phyloP scores from a whole-genome alignment of 768 basidiomycete species.

The Kwoniella dejecticola region DNA sequence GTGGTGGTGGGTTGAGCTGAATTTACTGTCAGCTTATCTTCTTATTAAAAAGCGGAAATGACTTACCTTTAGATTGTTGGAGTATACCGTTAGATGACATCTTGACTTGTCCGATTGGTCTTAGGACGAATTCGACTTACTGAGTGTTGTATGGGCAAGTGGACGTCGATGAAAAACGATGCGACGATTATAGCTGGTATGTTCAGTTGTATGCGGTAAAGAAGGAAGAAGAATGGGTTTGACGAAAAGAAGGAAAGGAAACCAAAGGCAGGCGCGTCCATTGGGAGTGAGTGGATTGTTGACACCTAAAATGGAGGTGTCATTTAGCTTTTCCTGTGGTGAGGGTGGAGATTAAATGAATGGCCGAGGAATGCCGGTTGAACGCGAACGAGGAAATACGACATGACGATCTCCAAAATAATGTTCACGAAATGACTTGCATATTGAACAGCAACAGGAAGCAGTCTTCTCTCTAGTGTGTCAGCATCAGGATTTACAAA shows the following conservation, averaged over 20 bases:
- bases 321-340: neutral
- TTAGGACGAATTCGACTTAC: constrained; percentile 3
- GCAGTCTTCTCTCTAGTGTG: too few species aligned
- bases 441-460: too few species aligned
- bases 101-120: neutral
- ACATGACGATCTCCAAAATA: too few species aligned
- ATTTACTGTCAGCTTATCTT: neutral
- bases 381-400: too few species aligned
- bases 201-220: neutral
- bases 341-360: too few species aligned
- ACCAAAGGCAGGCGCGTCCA: constrained; percentile 16
- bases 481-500: too few species aligned
- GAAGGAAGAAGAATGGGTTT: neutral
- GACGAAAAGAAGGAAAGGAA: neutral
- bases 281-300: neutral
- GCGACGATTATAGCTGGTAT: neutral
- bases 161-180: neutral
- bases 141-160: neutral
- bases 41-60: too few species aligned
- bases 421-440: too few species aligned
- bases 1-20: constrained; percentile 21
- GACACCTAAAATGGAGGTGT: neutral
- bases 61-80: constrained; percentile 25
- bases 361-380: too few species aligned
- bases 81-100: constrained; percentile 22